A percentile compares a stretch with the other conserved stretches of the same genome.
Conservation (phyloP, 768 basidiomycete genomes). For the Amanita jacksonii region DNA sequence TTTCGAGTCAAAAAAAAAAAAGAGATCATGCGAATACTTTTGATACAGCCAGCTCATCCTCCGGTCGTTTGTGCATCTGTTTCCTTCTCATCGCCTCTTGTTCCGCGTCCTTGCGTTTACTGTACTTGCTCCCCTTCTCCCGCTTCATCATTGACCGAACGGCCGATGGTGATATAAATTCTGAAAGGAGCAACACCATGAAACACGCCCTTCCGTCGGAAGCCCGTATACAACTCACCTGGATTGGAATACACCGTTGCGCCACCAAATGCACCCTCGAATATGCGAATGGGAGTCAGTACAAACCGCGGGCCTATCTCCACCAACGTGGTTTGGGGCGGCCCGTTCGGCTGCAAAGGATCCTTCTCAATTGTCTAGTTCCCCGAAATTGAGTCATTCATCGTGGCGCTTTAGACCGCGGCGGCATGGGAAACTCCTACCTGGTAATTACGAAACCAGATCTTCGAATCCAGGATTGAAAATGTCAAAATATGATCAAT, state of each 20-base stretch:
- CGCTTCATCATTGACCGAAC: conserved; percentile 61
- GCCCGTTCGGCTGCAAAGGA: conserved; percentile 76
- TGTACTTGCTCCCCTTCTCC: conserved; percentile 75
- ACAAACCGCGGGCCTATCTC: conserved; percentile 99
- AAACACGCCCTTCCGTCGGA: neutral
- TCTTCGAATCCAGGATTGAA: conserved; percentile 89
- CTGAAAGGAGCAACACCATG: conserved; percentile 28
- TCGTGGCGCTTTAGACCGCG: neutral
- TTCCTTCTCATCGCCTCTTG: conserved; percentile 55
- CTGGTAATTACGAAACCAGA: conserved; percentile 99
- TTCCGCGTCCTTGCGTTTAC: conserved; percentile 70
- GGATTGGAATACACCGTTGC: conserved; percentile 94
- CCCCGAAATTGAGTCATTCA: conserved; percentile 8
- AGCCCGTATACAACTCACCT: conserved; percentile 39
- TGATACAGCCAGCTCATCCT: conserved; percentile 74
- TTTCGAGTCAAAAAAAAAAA: conserved; percentile 7
- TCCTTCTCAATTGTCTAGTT: conserved; percentile 88
- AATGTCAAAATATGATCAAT: conserved; percentile 97
- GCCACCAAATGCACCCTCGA: conserved; percentile 94
- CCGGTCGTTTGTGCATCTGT: conserved; percentile 51
- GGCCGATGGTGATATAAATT: conserved; percentile 86
- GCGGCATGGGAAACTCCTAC: conserved; percentile 32
- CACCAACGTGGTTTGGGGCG: conserved; percentile 78
- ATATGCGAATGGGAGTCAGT: conserved; percentile 93
- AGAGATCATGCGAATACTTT: conserved; percentile 86